Conservation (phyloP, 345 rosid species). For the Gossypium arboreum region DNA sequence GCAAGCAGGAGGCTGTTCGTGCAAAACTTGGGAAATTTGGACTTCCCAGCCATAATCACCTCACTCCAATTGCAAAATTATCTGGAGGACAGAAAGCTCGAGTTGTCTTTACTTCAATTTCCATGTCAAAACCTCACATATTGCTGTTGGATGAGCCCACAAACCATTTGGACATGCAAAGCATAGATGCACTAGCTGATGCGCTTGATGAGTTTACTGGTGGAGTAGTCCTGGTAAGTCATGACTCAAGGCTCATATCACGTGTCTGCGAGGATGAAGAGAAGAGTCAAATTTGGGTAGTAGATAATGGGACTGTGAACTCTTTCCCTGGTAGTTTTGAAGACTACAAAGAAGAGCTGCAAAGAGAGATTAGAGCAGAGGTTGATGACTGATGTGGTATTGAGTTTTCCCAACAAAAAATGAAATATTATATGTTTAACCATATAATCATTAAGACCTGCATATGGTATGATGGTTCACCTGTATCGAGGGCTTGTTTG, state of each 20-base stretch:
- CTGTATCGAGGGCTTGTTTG: slow-evolving; percentile 8
- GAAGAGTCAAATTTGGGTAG: slow-evolving; percentile 81
- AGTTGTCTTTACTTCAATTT: slow-evolving; percentile 89
- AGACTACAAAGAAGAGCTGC: slow-evolving; percentile 84
- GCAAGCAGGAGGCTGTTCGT: slow-evolving; percentile 96
- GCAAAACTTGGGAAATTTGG: slow-evolving; percentile 96
- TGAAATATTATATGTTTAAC: not conserved
- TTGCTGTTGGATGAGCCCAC: slow-evolving; percentile 89
- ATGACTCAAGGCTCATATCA: slow-evolving; percentile 86
- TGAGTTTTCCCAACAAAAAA: not conserved
- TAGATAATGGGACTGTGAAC: slow-evolving; percentile 70
- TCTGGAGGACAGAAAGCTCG: slow-evolving; percentile 94
- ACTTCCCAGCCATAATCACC: slow-evolving; percentile 84
- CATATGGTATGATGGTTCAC: slow-evolving; percentile 2
- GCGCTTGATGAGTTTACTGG: slow-evolving; percentile 88
- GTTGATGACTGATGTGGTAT: slow-evolving; percentile 53
- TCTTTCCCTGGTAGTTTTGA: slow-evolving; percentile 62
- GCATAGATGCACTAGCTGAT: slow-evolving; percentile 90
- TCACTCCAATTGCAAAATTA: slow-evolving; percentile 76
- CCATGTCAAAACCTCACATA: slow-evolving; percentile 95
- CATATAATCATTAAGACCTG: not conserved
- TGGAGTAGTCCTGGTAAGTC: slow-evolving; percentile 90
- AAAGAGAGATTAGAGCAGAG: slow-evolving; percentile 66
- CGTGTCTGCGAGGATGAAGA: slow-evolving; percentile 37
- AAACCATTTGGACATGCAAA: slow-evolving; percentile 94